Base-by-base conservation (phyloP, 352 stramenopile genomes). In the Pythium aquatile region DNA sequence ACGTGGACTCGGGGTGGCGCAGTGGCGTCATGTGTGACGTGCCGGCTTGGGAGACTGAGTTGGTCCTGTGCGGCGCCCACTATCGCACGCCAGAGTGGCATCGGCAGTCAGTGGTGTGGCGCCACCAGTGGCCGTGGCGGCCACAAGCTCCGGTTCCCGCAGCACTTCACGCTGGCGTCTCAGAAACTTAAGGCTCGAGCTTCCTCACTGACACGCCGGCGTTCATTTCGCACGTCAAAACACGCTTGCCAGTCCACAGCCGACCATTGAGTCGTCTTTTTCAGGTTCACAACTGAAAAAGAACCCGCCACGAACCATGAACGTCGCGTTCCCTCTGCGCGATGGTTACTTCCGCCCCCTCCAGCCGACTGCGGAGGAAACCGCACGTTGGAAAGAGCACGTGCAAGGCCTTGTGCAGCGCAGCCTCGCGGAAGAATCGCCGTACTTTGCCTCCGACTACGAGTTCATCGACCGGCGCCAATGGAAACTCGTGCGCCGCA, bases 401-500 rank as follows among this genome's bases (percentile, higher is more conserved):
- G 56, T 63, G 28, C 56, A 48, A 47, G 56, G 53, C 30, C 56
- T 48, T 32, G 56, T 63, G 26, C 17, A 47, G 29, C 56, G 40
- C 8, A 55, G 42, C 20, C 44, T 63, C 24, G 39, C 26, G 13
- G 56, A 63, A 35, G 56, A 63, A 35, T 16, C 29, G 4, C 56
- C 56, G 5, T 63, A 46, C 44, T 63, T 63, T 16, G 39, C 28
- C 17, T 63, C 56, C 17, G 56, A 48, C 5, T 63, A 63, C 32
- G 56, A 63, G 44, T 35, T 26, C 42, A 37, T 63, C 17, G 56
- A 63, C 46, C 58, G 58, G 1, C 29, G 17, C 20, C 24, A 58
- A 11, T 72, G 65, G 65, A 66, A 67, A 42, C 42, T 66, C 32
- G 39, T 67, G n/a, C 44, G 48, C 3, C 60, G 60, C 39, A 68